Evolutionary conservation across 805 yeast genomes (phyloP), one percentile per base, ranked within the genome.

Genomic region (Wickerhamomyces mucosus): DNA sequence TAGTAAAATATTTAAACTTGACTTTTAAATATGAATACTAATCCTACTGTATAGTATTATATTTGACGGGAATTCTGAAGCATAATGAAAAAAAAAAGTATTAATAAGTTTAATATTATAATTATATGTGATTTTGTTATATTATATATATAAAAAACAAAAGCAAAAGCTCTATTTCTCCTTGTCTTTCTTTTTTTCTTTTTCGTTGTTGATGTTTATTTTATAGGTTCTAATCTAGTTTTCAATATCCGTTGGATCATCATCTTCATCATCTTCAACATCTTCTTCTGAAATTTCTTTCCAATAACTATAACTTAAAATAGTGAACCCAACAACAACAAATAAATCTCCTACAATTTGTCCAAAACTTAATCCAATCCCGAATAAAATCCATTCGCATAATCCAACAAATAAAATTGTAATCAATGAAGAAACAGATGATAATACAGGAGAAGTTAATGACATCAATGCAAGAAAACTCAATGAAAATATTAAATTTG

Each of bases 331-430:
- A 15, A 65, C 47, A 23, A 81, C 65, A 21, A 84, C 82, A 28
- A 83, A 51, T 4, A 71, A 27, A 35, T 88, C 85, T 7, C 95
- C 95, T 4, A 70, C 3, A 18, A 81, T 39, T 35, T 84, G 92
- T 18, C 65, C 69, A 2, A 49, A 24, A 12, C 73, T 64, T 32
- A 84, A 59, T 3, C 53, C 60, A 16, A 72, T 68, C 5, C 77
- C 81, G 56, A 79, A 80, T 8, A 79, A 43, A 0, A 67, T 33
- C 77, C 80, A 81, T 49, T 84, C 95, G 15, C 75, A 75, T 1
- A 81, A 31, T 0, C 95, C 94, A 27, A 85, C 92, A 32, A 84
- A 53, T 39, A 84, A 67, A 15, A 86, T 85, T 0, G 95, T 82
- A 29, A 84, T 64, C 36, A 84, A 58, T 0, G 85, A 71, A 21